Evolutionary conservation across 805 yeast genomes (phyloP).

Genomic region (Candida bentonensis): DNA sequence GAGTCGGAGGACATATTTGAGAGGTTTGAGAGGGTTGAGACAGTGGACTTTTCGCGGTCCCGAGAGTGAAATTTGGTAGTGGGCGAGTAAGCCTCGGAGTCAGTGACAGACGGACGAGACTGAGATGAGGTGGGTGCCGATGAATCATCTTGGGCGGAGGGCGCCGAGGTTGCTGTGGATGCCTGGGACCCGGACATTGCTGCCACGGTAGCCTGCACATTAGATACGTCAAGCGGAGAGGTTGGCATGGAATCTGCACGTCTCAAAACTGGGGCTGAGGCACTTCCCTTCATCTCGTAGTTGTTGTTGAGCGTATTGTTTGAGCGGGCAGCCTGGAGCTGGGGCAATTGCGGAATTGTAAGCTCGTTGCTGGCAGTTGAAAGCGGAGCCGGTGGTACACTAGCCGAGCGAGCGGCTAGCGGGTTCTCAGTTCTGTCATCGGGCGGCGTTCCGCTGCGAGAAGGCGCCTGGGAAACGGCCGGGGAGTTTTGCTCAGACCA

Average conservation of each 20-base stretch:
- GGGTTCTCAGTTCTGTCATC: not conserved
- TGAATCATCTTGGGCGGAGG: too few species aligned
- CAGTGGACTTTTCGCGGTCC: not conserved
- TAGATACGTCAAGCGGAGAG: not conserved
- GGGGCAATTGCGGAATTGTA: not conserved
- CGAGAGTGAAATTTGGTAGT: not conserved
- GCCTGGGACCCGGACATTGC: too few species aligned
- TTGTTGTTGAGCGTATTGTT: not conserved
- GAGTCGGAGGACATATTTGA: not conserved
- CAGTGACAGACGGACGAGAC: not conserved
- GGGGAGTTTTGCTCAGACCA: constrained; percentile 1
- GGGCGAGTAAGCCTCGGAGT: not conserved
- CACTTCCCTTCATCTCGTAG: not conserved
- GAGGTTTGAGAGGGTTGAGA: not conserved
- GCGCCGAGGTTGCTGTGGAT: too few species aligned
- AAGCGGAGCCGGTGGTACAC: not conserved
- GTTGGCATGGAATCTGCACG: constrained; percentile 1
- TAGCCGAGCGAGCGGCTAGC: not conserved
- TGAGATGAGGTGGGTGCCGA: not conserved
- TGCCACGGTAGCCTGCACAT: not conserved
- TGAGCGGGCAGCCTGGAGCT: not conserved
- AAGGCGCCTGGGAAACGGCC: not conserved
- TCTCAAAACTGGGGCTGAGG: not conserved
- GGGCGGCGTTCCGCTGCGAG: not conserved
- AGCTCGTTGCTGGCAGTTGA: too few species aligned